These are phyloP conservation scores for Talaromyces nanjingensis DNA, from an alignment of 495 filamentous ascomycete genomes.

Conservation along the genomic window DNA sequence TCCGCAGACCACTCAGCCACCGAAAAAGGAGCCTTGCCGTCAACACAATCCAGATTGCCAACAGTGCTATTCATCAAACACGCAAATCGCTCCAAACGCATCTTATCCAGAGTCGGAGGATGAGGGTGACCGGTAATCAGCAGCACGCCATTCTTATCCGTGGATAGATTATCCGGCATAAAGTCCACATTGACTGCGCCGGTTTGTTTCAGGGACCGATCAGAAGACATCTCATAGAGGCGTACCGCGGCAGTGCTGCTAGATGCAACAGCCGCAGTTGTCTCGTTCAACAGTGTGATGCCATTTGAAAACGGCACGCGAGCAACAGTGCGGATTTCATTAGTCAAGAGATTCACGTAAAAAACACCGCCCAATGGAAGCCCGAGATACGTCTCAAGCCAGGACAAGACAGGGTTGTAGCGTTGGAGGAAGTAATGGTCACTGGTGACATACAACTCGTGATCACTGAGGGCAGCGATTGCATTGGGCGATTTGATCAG, in stretches of 20 bases:
- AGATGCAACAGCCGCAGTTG: not conserved
- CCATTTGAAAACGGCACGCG: not conserved
- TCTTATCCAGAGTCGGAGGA: not conserved
- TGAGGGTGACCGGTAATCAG: not conserved
- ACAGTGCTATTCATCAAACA: not conserved
- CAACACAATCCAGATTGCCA: not conserved
- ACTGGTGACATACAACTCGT: slow-evolving; percentile 45
- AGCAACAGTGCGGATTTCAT: not conserved
- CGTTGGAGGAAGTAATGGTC: slow-evolving; percentile 27
- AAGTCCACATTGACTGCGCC: not conserved
- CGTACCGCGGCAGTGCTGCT: not conserved
- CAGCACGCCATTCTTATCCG: not conserved
- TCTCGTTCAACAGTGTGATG: not conserved
- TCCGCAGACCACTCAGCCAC: not conserved
- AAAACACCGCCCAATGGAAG: not conserved
- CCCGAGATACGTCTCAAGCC: not conserved
- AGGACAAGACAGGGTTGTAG: not conserved
- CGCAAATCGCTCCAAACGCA: not conserved
- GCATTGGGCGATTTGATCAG: slow-evolving; percentile 44
- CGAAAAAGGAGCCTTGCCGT: not conserved
- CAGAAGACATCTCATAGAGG: not conserved
- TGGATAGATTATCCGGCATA: not conserved
- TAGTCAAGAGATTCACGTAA: not conserved
- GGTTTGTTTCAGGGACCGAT: not conserved
- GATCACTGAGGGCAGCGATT: slow-evolving; percentile 29